phyloP scores from a whole-genome alignment of 345 rosid species.

The Eucalyptus urophylla region DNA sequence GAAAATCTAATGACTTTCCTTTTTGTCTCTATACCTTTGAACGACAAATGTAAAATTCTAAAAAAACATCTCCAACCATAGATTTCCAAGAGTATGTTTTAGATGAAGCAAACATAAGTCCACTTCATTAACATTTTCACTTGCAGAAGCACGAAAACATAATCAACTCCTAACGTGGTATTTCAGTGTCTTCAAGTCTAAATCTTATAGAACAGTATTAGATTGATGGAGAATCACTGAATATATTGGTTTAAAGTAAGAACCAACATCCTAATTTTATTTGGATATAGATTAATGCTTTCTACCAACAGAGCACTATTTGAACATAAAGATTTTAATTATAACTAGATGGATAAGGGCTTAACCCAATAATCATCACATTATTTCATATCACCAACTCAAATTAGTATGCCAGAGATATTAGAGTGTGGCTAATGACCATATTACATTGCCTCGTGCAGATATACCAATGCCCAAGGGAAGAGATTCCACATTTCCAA shows the following conservation, averaged over 20 bases:
- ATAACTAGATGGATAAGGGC: too few relatives aligned
- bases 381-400: too few relatives aligned
- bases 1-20: too few relatives aligned
- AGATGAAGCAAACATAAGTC: neutral
- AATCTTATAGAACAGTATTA: neutral
- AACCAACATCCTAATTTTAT: too few relatives aligned
- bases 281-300: too few relatives aligned
- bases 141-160: neutral
- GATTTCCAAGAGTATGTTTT: neutral
- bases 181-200: neutral
- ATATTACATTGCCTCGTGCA: too few relatives aligned
- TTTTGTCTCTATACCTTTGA: neutral
- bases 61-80: neutral
- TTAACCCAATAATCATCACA: too few relatives aligned
- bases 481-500: too few relatives aligned
- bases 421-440: too few relatives aligned
- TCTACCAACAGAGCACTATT: neutral
- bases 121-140: neutral
- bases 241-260: too few relatives aligned
- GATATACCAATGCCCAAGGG: accelerated
- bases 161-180: too few relatives aligned
- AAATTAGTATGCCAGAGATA: too few relatives aligned
- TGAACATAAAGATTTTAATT: neutral
- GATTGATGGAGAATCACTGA: neutral
- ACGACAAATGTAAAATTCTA: neutral